Base-by-base conservation (phyloP, 768 basidiomycete species). In the Glaciozyma antarctica region DNA sequence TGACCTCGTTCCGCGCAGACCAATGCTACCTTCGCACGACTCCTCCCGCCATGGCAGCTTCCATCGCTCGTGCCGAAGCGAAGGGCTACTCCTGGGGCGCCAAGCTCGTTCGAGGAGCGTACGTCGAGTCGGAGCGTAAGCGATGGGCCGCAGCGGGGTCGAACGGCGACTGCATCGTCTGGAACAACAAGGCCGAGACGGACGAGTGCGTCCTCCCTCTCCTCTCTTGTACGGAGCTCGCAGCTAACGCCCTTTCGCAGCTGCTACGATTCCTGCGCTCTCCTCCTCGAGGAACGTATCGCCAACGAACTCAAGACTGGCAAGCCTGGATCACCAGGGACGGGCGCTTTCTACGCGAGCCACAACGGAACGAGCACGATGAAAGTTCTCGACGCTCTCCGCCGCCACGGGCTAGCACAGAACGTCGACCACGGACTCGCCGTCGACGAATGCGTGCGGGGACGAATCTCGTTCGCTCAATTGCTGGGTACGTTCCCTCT, bases 61-160 rank as follows among this genome's bases (percentile, higher is more conserved):
- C 69, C 2, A 67, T 71, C 55, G 57, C 53, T 13, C 73, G 71
- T 54, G 74, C 74, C 47, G 56, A 67, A 3, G 43, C 51, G 9
- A 59, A 70, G 63, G 60, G 59, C 41, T 73, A 72, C 65, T 63
- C 70, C 9, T 71, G 73, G 60, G 74, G 74, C 16, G 69, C 70
- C 58, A 75, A 75, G 66, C 69, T 75, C 55, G 73, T 73, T 22
- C 69, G 74, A 49, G 74, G 74, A 5, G 74, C 74, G 13, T 75
- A 75, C 63, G 66, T 73, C 63, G 70, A 68, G 38, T 48, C 64
- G 3, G 74, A 75, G 61, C 63, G 73, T 34, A 48, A 51, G 28
- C 56, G 56, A 22, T 28, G 28, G n/a, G 52, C 43, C 6, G 62
- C 63, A 41, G 3, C 13, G n/a, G 32, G 51, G 15, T 17, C 9